Base-by-base conservation (phyloP, 164 flowering plant species). In the Piper betle region DNA sequence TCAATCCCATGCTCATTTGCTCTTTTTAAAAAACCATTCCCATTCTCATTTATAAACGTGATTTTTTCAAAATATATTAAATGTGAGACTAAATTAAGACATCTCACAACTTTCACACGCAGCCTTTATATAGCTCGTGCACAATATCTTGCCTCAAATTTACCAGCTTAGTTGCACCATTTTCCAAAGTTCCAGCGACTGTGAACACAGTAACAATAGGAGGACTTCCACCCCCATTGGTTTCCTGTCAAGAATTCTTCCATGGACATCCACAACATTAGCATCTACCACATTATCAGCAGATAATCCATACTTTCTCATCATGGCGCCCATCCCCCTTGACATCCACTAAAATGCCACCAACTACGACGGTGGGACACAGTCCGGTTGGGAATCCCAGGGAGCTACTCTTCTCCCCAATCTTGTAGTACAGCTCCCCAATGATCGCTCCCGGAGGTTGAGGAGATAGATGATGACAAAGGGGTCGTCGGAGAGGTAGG, bases 381-480 rank as follows among this genome's bases (percentile, higher is more conserved):
- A 66, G 54, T 6, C 76, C 73, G 10, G 76, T 72, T 0, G 73
- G 61, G 50, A 73, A 69, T 25, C 73, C 76, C 25, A 54, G 65
- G 40, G 60, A 43, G 3, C 20, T 37, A 43, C 64, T 66, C 33
- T 64, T 17, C 62, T 56, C 37, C 11, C 62, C 65, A n/a, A 69
- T 63, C 4, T 19, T 46, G 52, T 69, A 53, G 53, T 66, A 73
- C 0, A 60, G 41, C 62, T 69, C 68, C 12, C 76, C 76, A 37
- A 73, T 70, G 4, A 70, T 73, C 1, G 9, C 13, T 17, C 17
- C 20, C 58, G 64, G 39, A 66, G 48, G 60, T 69, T 66, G 60
- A 62, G 63, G 37, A 73, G 55, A 48, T 69, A 70, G 1, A 73
- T 55, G 37, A 73, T 73, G 53, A 66, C 65, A 18, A 73, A 73